Evolutionary conservation across 1,284 basidiomycete species (phyloP), one percentile per base, ranked within the genome.

Genomic region (Xerocomus amazonicus): DNA sequence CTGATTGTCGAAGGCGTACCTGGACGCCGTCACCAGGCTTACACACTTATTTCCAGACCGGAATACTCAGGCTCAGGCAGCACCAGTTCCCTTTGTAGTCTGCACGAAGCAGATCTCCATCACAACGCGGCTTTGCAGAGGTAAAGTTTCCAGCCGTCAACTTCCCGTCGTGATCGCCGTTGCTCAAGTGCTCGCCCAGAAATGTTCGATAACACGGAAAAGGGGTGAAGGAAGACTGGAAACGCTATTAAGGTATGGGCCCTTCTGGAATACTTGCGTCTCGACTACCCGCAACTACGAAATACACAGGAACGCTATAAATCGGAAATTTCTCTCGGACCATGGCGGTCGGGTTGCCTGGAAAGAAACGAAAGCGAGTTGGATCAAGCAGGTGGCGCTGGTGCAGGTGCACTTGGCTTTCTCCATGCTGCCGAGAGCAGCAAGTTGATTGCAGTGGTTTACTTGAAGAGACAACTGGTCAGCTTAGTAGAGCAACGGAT

Each of bases 111-210:
- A 70, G 46, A 65, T 76, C 42, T 61, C 60, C 14, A 53, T 57
- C n/a, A 60, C 63, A 17, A 54, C 53, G 50, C 61, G 67, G 35
- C 1, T 68, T 66, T 42, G 50, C 55, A 12, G 52, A 68, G 9
- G 53, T 66, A 39, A 23, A 23, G 58, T 66, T 35, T 66, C 67
- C 40, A 55, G 56, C 13, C 46, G 55, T 4, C 59, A 57, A 41
- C 59, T 73, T 9, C 73, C 73, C 3, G 58, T 73, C 39, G 63
- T 69, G 2, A 26, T 70, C 13, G 65, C 63, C 4, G 56, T 74
- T 4, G 74, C 71, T 10, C 62, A 72, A 56, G 73, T 4, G 74
- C 71, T 10, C 62, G 71, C 9, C 57, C 71, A 31, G 73, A 75
- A 55, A 49, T 55, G 19, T 63, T 69, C 31, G 56, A 54, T 0